Percentiles rank a stretch among this genome's conserved stretches.
phyloP scores from a whole-genome alignment of 192 early-diverging fungal species.

The Backusella parvicylindrica region DNA sequence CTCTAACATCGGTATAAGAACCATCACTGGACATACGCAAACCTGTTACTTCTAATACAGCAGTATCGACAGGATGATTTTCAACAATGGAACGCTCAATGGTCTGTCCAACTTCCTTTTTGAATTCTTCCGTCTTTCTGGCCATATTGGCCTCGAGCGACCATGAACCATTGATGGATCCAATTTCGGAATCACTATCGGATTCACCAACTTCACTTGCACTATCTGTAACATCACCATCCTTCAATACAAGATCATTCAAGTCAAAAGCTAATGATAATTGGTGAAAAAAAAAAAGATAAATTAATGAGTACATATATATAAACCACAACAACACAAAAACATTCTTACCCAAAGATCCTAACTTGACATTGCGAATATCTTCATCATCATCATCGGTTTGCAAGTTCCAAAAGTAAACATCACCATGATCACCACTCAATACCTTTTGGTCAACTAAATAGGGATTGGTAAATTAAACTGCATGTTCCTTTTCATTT shows the following conservation, averaged over 20 bases:
- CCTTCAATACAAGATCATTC: conserved; percentile 36
- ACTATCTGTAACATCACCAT: conserved; percentile 33
- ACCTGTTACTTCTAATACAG: conserved; percentile 82
- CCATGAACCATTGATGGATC: conserved; percentile 45
- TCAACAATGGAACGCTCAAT: conserved; percentile 81
- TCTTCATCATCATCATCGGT: conserved; percentile 57
- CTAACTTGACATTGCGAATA: conserved; percentile 48
- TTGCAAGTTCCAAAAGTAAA: conserved; percentile 53
- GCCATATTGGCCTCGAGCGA: conserved; percentile 47
- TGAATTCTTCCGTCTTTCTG: conserved; percentile 62
- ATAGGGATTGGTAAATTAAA: conserved; percentile 10
- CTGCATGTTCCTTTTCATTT: background rate
- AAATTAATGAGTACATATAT: background rate
- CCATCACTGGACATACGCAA: conserved; percentile 85
- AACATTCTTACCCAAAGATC: conserved; percentile 41
- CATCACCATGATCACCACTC: conserved; percentile 57
- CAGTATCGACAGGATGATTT: conserved; percentile 67
- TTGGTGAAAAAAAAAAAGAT: background rate
- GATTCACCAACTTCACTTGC: conserved; percentile 30
- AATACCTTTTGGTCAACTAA: conserved; percentile 29
- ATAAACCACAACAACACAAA: background rate
- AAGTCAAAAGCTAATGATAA: conserved; percentile 46
- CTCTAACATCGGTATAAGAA: conserved; percentile 74
- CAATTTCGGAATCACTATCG: conserved; percentile 43
- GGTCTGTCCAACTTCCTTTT: conserved; percentile 68